Evolutionary conservation across 1,139 yeast species (phyloP).

Genomic region (Candida anutae): DNA sequence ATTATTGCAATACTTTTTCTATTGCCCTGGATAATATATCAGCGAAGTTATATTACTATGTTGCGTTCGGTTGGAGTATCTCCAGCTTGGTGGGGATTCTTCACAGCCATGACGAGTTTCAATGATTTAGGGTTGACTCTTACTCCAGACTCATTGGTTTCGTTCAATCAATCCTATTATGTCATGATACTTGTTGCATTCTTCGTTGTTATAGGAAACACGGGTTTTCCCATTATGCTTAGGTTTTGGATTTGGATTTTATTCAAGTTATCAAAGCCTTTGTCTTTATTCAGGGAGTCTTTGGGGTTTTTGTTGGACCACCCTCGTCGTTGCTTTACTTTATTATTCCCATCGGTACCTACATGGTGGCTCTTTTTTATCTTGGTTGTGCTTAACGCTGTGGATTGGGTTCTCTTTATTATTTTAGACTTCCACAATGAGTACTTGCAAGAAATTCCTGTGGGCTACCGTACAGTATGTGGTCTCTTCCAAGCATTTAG

Average conservation of each 20-base stretch:
- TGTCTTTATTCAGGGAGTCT: constrained; percentile 64
- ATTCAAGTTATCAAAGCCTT: constrained; percentile 58
- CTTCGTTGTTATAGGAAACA: constrained; percentile 82
- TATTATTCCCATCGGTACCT: constrained; percentile 83
- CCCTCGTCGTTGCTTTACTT: constrained; percentile 93
- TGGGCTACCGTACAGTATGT: constrained; percentile 63
- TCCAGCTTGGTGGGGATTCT: constrained; percentile 90
- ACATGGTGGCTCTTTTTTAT: constrained; percentile 91
- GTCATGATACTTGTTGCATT: constrained; percentile 55
- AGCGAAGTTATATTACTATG: constrained; percentile 30
- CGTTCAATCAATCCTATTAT: constrained; percentile 57
- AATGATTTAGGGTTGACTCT: constrained; percentile 79
- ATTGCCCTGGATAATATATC: constrained; percentile 57
- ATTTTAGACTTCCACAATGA: constrained; percentile 60
- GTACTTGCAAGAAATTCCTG: constrained; percentile 42
- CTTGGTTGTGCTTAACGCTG: constrained; percentile 59
- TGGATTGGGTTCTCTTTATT: constrained; percentile 74
- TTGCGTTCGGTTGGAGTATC: constrained; percentile 50
- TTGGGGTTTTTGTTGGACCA: constrained; percentile 84
- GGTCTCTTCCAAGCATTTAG: constrained; percentile 89
- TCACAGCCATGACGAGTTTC: constrained; percentile 69
- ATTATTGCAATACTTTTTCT: constrained; percentile 49
- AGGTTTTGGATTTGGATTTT: constrained; percentile 76
- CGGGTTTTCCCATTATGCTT: constrained; percentile 81
- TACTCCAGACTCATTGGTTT: constrained; percentile 69